Evolutionary conservation across 1,284 basidiomycete genomes (phyloP).

Genomic region (Pyrrhoderma noxium): DNA sequence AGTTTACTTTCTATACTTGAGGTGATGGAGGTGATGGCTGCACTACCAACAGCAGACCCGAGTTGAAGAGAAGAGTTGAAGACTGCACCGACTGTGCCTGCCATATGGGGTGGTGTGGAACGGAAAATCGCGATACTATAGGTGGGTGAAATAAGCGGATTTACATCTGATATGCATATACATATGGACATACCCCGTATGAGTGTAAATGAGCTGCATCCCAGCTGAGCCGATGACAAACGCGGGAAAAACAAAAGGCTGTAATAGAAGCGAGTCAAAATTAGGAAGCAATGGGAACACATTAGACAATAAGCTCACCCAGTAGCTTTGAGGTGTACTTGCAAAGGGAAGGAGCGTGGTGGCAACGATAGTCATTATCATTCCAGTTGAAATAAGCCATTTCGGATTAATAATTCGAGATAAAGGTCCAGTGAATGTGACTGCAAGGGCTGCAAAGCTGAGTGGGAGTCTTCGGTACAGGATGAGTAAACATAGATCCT

Average conservation of each 20-base stretch:
- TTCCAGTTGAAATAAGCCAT: slow-evolving; percentile 14
- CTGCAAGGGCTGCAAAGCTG: slow-evolving; percentile 10
- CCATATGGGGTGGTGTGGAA: slow-evolving; percentile 37
- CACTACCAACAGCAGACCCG: slow-evolving; percentile 42
- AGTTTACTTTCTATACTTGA: slow-evolving; percentile 29
- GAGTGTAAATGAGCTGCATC: slow-evolving; percentile 19
- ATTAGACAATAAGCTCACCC: slow-evolving; percentile 9
- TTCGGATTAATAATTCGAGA: slow-evolving; percentile 15
- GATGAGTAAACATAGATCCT: not conserved
- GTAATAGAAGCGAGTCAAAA: slow-evolving; percentile 18
- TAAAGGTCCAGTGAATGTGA: slow-evolving; percentile 13
- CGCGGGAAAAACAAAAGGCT: slow-evolving; percentile 22
- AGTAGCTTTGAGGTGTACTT: slow-evolving; percentile 14
- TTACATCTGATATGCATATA: not conserved
- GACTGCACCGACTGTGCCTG: slow-evolving; percentile 48
- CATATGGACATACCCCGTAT: slow-evolving; percentile 14
- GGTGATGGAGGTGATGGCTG: slow-evolving; percentile 41
- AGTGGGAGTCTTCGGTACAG: slow-evolving; percentile 3
- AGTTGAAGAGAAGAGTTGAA: slow-evolving; percentile 48
- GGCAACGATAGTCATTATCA: slow-evolving; percentile 14
- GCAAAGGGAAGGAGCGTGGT: slow-evolving; percentile 18
- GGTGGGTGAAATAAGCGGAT: not conserved
- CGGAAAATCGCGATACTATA: slow-evolving; percentile 45
- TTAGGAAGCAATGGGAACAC: slow-evolving; percentile 20
- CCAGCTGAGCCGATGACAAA: slow-evolving; percentile 23